A percentile compares a stretch with the other conserved stretches of the same genome.
These are phyloP conservation scores for Cladosporium cucumerinum DNA, from an alignment of 2,329 filamentous ascomycete species.

Conservation along the genomic window DNA sequence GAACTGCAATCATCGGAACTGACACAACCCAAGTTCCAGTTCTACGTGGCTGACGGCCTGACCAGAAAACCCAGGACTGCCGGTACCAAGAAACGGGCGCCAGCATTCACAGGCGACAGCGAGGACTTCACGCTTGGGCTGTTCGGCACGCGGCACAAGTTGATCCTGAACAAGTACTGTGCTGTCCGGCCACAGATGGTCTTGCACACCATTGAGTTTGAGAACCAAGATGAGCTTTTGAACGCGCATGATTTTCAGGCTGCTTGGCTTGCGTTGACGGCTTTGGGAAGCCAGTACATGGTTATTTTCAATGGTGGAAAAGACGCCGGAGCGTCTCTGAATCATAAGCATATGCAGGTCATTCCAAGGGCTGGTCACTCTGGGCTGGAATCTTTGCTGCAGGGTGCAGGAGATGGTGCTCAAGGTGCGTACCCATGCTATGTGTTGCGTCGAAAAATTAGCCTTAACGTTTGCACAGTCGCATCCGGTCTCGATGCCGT, in stretches of 20 bases:
- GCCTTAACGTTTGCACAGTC: not conserved
- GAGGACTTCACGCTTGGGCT: slow-evolving; percentile 30
- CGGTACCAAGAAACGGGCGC: slow-evolving; percentile 8
- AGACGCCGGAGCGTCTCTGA: slow-evolving; percentile 42
- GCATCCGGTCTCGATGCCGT: not conserved
- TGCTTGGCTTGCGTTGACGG: slow-evolving; percentile 37
- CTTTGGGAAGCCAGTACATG: slow-evolving; percentile 33
- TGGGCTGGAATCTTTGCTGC: slow-evolving; percentile 24
- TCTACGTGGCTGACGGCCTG: slow-evolving; percentile 18
- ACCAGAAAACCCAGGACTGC: slow-evolving; percentile 7
- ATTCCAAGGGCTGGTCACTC: slow-evolving; percentile 34
- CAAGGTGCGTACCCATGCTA: slow-evolving; percentile 3
- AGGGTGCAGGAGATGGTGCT: slow-evolving; percentile 11
- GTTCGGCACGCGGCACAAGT: slow-evolving; percentile 32
- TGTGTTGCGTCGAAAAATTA: not conserved
- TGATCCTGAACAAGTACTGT: slow-evolving; percentile 40
- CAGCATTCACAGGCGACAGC: slow-evolving; percentile 20
- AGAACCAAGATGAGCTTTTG: slow-evolving; percentile 39
- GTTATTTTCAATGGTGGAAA: slow-evolving; percentile 48
- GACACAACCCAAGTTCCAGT: slow-evolving; percentile 12
- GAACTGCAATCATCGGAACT: not conserved
- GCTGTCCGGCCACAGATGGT: slow-evolving; percentile 38
- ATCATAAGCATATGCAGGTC: slow-evolving; percentile 47
- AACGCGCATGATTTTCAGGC: slow-evolving; percentile 37
- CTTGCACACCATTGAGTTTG: slow-evolving; percentile 40